These are phyloP conservation scores for Sextonia rubra DNA, from an alignment of 164 flowering plant species.

Conservation along the genomic window DNA sequence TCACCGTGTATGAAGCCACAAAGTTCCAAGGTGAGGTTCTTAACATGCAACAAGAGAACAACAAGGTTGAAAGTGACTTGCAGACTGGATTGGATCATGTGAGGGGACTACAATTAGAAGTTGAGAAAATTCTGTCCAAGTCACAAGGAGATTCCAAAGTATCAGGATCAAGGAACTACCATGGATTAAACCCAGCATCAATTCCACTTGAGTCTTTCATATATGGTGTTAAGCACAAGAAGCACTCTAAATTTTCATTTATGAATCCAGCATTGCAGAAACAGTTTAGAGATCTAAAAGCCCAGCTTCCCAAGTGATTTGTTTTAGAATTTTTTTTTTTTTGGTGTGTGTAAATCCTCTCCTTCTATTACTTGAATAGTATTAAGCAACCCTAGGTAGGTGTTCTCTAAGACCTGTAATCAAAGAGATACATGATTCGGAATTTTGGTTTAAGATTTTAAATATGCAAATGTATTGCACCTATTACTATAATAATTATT, in stretches of 20 bases:
- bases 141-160: conserved; percentile 31
- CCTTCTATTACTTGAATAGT: background rate
- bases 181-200: conserved; percentile 24
- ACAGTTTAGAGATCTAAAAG: conserved; percentile 30
- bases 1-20: conserved; percentile 71
- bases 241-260: conserved; percentile 46
- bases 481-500: no score
- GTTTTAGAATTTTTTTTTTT: conserved; percentile 5
- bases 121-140: background rate
- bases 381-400: background rate
- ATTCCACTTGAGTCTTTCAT: conserved; percentile 70
- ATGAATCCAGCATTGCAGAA: conserved; percentile 51
- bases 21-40: conserved; percentile 83
- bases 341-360: background rate
- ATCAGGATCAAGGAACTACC: background rate
- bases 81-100: conserved; percentile 67
- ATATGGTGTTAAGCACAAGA: conserved; percentile 57
- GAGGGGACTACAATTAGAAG: conserved; percentile 12
- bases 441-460: no score
- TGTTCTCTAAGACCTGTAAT: no score
- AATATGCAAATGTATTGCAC: no score
- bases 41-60: conserved; percentile 92
- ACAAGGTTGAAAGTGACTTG: conserved; percentile 73
- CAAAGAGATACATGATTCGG: background rate
- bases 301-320: conserved; percentile 12